These are phyloP conservation scores for Pseudocercospora fuligena DNA, from an alignment of 2,329 filamentous ascomycete species.

Conservation along the genomic window DNA sequence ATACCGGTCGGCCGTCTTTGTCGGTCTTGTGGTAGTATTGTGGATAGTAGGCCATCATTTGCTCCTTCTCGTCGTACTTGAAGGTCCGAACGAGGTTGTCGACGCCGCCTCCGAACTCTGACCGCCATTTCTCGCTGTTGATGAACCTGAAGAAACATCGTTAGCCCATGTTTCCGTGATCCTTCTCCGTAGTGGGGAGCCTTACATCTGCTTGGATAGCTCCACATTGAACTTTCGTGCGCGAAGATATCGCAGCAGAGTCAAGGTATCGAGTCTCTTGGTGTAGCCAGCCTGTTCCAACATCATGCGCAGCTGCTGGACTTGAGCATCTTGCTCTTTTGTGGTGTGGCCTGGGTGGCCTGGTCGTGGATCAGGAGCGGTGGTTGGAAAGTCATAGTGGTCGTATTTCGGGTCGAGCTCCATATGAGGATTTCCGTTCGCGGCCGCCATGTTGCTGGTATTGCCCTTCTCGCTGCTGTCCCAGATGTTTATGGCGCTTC, in stretches of 20 bases:
- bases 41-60: slow-evolving; percentile 90
- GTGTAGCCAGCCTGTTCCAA: slow-evolving; percentile 84
- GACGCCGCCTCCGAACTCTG: slow-evolving; percentile 73
- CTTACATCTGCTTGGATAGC: slow-evolving; percentile 84
- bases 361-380: slow-evolving; percentile 68
- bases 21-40: slow-evolving; percentile 99
- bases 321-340: slow-evolving; percentile 83
- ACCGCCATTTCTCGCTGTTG: slow-evolving; percentile 89
- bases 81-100: slow-evolving; percentile 80
- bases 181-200: not conserved
- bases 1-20: slow-evolving; percentile 92
- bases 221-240: slow-evolving; percentile 94
- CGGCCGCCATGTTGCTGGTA: slow-evolving; percentile 33
- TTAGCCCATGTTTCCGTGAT: slow-evolving; percentile 30
- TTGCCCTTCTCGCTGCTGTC: not conserved
- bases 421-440: slow-evolving; percentile 44
- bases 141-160: slow-evolving; percentile 69
- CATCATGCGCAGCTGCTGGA: slow-evolving; percentile 80
- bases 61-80: slow-evolving; percentile 82
- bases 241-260: slow-evolving; percentile 75
- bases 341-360: slow-evolving; percentile 91
- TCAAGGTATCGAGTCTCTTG: slow-evolving; percentile 88
- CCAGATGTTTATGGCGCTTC: slow-evolving; percentile 6
- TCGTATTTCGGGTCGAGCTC: slow-evolving; percentile 88
- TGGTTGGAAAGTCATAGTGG: slow-evolving; percentile 89